Base-by-base conservation (phyloP, 2,329 filamentous ascomycete species). In the Fusarium circinatum region DNA sequence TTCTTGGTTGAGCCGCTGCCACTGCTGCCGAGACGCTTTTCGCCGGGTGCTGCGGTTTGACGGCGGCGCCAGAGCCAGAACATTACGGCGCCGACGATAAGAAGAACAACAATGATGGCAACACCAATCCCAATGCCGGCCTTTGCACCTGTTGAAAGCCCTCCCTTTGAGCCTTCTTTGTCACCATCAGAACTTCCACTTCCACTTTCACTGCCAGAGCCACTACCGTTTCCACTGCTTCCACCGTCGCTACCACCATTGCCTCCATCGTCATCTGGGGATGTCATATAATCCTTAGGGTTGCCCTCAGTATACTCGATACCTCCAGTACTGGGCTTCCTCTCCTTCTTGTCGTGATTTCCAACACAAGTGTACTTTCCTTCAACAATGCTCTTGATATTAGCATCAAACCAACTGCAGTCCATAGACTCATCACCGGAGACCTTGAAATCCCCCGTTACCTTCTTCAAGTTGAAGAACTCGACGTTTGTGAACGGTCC, bases 361-460 rank as follows among this genome's bases (percentile, higher is more conserved):
- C 78, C 78, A 11, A 74, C 70, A 42, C 78, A 79, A 5, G 65
- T 42, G 41, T 77, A 79, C 11, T 66, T 78, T 41, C 78, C 78
- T 34, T 66, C 64, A 18, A 79, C 76, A 45, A 79, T 77, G 17
- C 68, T 73, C 65, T 76, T 67, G 41, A 79, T 56, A 28, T 79
- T 78, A 9, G 63, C 51, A n/a, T 79, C 76, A n/a, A 79, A 78
- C 78, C 78, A 79, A 61, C 76, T 78, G 57, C 78, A 79, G 34
- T 79, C 78, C 76, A 79, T 78, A 12, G 76, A 75, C 44, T 78
- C 72, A 36, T 66, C 69, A 13, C 78, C 78, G 2, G 34, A 26
- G 5, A 79, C 65, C 64, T 78, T 76, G 45, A 79, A 79, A 39
- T 79, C 78, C 3, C 78, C 78, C 1, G 75, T 75, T 12, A 79